These are phyloP conservation scores for Dysphania ambrosioides DNA, from an alignment of 148 eudicot species.

Conservation along the genomic window DNA sequence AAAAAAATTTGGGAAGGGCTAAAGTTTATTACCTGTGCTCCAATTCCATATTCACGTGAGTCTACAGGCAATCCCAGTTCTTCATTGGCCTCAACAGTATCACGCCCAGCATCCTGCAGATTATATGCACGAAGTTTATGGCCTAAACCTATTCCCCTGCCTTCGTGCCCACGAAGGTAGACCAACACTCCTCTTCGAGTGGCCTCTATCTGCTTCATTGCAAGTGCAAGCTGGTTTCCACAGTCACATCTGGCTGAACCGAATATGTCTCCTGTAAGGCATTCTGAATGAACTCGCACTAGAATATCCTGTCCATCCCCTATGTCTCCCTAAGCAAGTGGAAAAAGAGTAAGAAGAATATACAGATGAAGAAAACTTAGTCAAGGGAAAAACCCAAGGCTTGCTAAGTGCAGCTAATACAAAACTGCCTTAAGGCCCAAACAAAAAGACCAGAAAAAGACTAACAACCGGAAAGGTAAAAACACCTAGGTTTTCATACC, in stretches of 20 bases:
- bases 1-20: background rate
- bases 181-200: constrained; percentile 43
- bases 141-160: constrained; percentile 47
- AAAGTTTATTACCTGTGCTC: constrained; percentile 40
- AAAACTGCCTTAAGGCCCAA: too few relatives aligned
- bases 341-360: background rate
- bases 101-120: constrained; percentile 48
- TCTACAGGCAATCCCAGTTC: constrained; percentile 47
- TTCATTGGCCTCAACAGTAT: constrained; percentile 49
- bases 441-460: too few relatives aligned
- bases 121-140: constrained; percentile 51
- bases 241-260: constrained; percentile 50
- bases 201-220: constrained; percentile 46
- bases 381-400: background rate
- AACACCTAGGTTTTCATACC: too few relatives aligned
- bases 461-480: too few relatives aligned
- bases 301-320: constrained; percentile 81
- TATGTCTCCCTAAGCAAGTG: constrained; percentile 63
- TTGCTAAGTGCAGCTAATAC: too few relatives aligned
- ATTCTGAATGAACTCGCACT: constrained; percentile 69
- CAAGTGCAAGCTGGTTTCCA: constrained; percentile 47
- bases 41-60: constrained; percentile 48
- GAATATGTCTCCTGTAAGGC: constrained; percentile 48
- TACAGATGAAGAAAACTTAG: background rate
- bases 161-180: constrained; percentile 51